Percentiles rank a stretch among this genome's conserved stretches.
phyloP scores from a whole-genome alignment of 768 basidiomycete genomes.

The Mycena amicta region DNA sequence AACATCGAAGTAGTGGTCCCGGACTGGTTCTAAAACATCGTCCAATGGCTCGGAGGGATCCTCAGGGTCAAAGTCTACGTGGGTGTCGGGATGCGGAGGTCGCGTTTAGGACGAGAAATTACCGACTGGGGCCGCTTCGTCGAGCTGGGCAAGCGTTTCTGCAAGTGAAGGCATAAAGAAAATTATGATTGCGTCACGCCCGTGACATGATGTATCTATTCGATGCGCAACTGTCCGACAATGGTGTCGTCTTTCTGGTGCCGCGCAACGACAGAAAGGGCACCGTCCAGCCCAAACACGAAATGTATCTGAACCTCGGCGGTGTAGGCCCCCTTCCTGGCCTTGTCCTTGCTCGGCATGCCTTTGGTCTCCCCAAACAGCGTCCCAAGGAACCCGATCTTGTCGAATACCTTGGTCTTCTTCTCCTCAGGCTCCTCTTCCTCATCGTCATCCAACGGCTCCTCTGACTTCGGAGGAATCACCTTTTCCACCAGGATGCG shows the following conservation, averaged over 20 bases:
- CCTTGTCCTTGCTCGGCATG: conserved; percentile 41
- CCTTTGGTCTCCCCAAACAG: conserved; percentile 45
- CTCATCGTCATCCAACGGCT: conserved; percentile 42
- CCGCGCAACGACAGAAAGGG: conserved; percentile 39
- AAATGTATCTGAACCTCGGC: conserved; percentile 54
- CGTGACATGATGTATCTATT: conserved; percentile 3
- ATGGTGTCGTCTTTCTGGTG: conserved; percentile 28
- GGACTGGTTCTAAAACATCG: conserved; percentile 38
- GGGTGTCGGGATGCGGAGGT: conserved; percentile 5
- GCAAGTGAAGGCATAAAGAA: conserved; percentile 55
- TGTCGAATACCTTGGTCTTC: conserved; percentile 61
- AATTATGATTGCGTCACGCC: too few species aligned
- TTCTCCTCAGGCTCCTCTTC: conserved; percentile 66
- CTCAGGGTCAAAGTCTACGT: conserved; percentile 75
- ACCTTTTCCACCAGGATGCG: conserved; percentile 64
- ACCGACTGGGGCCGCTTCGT: conserved; percentile 73
- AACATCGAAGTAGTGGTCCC: conserved; percentile 85
- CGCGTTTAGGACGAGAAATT: conserved; percentile 22
- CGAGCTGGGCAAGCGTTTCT: conserved; percentile 81
- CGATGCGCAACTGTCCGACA: conserved; percentile 18
- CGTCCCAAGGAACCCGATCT: conserved; percentile 53
- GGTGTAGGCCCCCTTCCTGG: conserved; percentile 46
- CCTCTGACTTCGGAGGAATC: conserved; percentile 45
- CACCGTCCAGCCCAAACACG: conserved; percentile 39
- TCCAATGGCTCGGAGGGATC: conserved; percentile 51